Percentiles rank a stretch among this genome's conserved stretches.
Conservation (phyloP, 495 filamentous ascomycete species). For the Penicillium taxi region DNA sequence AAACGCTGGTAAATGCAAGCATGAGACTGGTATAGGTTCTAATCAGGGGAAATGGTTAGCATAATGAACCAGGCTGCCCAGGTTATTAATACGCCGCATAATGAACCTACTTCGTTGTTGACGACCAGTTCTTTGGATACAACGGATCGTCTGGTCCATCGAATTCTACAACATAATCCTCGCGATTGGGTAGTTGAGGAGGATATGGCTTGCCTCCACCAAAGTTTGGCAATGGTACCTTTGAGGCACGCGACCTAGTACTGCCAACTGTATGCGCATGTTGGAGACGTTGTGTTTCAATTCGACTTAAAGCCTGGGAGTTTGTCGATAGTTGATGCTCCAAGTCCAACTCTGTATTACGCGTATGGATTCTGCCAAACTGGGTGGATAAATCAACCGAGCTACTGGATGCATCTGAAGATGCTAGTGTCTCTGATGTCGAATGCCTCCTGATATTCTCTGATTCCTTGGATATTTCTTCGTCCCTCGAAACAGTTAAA, state of each 20-base stretch:
- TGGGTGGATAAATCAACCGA: slow-evolving; percentile 24
- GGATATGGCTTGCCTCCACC: slow-evolving; percentile 75
- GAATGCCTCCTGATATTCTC: slow-evolving; percentile 9
- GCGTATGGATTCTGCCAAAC: slow-evolving; percentile 26
- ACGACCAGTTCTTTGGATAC: slow-evolving; percentile 74
- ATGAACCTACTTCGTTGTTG: slow-evolving; percentile 55
- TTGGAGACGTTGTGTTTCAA: slow-evolving; percentile 45
- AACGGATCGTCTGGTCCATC: slow-evolving; percentile 64
- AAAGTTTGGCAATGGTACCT: slow-evolving; percentile 38
- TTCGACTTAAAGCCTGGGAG: slow-evolving; percentile 60
- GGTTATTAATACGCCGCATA: background rate
- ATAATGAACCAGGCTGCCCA: background rate
- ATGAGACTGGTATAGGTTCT: slow-evolving; percentile 26
- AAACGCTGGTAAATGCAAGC: slow-evolving; percentile 33
- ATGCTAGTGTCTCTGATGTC: slow-evolving; percentile 17
- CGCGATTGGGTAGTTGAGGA: slow-evolving; percentile 47
- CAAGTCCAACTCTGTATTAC: slow-evolving; percentile 57
- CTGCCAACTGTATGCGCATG: slow-evolving; percentile 32
- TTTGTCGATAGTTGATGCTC: slow-evolving; percentile 46
- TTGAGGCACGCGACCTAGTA: slow-evolving; percentile 28
- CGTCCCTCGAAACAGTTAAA: background rate
- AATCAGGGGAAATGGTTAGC: background rate
- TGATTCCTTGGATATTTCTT: slow-evolving; percentile 12
- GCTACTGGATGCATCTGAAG: slow-evolving; percentile 22
- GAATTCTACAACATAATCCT: slow-evolving; percentile 50